Evolutionary conservation across 2,329 filamentous ascomycete species (phyloP), one percentile per base, ranked within the genome.

Genomic region (Fusarium aywerte): DNA sequence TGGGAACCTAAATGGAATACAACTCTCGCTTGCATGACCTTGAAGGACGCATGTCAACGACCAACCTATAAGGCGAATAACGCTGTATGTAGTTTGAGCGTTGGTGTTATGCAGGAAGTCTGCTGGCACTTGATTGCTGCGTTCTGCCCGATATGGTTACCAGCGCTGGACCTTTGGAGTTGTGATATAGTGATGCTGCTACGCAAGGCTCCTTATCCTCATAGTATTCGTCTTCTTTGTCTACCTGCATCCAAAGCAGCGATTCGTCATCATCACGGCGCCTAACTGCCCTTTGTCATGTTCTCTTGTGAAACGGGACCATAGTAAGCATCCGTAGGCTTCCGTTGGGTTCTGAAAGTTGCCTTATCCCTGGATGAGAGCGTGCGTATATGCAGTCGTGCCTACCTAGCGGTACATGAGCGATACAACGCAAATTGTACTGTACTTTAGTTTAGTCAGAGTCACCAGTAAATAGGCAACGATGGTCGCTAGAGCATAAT

Each of bases 261-360:
- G 20, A 64, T 67, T 69, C 66, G 62, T 69, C 62, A 62, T 69
- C 50, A 44, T 23, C 40, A 27, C 62, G 38, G 39, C 23, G 60
- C 42, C 65, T 60, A 45, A 23, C 38, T 43, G 40, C 59, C 63
- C 63, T 58, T 40, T 31, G 12, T 52, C 58, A 56, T 60, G 21
- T 51, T 45, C 47, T 47, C 33, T 35, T 44, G 39, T 45, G 38
- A 33, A 33, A 50, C 23, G 20, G 33, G 35, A 38, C 23, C 40
- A 47, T 49, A 51, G 48, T 56, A 36, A 56, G 52, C 53, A 54
- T 65, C 65, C 42, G 45, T 38, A 49, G 61, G 56, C 27, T 65
- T 68, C 65, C 53, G 50, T 58, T 35, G 39, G 51, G 33, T 68
- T 68, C 60, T 40, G 49, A 21, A n/a, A 45, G 20, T 40, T 43